Evolutionary conservation across 768 basidiomycete species (phyloP).

Genomic region (Wakefieldia striispora): DNA sequence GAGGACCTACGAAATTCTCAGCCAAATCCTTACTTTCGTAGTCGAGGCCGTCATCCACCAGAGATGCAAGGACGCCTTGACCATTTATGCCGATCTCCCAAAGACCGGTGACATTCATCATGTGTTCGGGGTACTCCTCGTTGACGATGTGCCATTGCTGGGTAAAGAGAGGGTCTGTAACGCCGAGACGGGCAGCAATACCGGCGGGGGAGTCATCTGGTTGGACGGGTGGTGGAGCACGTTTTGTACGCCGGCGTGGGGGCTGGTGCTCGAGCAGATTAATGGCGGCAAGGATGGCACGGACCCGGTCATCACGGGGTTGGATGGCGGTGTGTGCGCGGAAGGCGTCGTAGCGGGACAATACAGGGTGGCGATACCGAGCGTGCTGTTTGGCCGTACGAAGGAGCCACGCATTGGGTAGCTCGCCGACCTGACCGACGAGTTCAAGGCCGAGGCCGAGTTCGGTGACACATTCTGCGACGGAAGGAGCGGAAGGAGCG

Average conservation of each 20-base stretch:
- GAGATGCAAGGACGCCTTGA: slow-evolving; percentile 77
- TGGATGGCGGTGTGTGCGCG: slow-evolving; percentile 33
- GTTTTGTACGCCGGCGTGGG: slow-evolving; percentile 67
- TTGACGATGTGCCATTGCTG: slow-evolving; percentile 97
- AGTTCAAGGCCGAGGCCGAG: slow-evolving; percentile 83
- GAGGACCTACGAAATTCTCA: slow-evolving; percentile 81
- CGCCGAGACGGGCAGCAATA: slow-evolving; percentile 58
- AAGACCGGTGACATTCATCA: slow-evolving; percentile 89
- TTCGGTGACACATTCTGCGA: slow-evolving; percentile 53
- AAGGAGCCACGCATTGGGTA: slow-evolving; percentile 81
- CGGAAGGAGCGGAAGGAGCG: slow-evolving; percentile 46
- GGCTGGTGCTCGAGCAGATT: slow-evolving; percentile 59
- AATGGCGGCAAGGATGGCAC: slow-evolving; percentile 53
- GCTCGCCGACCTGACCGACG: slow-evolving; percentile 84
- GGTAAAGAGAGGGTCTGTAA: slow-evolving; percentile 79
- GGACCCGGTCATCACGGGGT: slow-evolving; percentile 39
- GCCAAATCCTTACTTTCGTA: slow-evolving; percentile 84
- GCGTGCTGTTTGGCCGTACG: slow-evolving; percentile 43
- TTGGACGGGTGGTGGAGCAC: slow-evolving; percentile 62
- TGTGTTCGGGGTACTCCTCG: slow-evolving; percentile 72
- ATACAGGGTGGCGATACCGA: slow-evolving; percentile 32
- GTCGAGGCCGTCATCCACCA: slow-evolving; percentile 96
- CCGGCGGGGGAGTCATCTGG: slow-evolving; percentile 39
- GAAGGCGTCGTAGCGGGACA: slow-evolving; percentile 48
- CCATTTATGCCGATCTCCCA: slow-evolving; percentile 94